These are phyloP conservation scores for Fraxinus sp. DNA, from an alignment of 305 asterid genomes.

Conservation along the genomic window DNA sequence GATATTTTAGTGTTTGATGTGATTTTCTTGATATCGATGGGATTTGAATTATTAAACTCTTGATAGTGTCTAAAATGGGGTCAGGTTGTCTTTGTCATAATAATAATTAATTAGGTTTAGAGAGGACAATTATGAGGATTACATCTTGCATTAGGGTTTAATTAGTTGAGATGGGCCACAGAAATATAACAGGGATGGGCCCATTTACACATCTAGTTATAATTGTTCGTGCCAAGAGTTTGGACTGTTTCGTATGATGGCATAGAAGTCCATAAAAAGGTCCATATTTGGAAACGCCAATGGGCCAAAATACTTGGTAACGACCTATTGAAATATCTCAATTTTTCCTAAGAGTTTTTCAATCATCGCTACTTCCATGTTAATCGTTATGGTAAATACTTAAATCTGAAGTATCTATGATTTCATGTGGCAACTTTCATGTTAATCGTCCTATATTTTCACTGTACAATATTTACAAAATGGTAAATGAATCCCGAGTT, in stretches of 20 bases:
- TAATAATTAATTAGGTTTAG: not conserved
- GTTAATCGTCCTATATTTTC: not conserved
- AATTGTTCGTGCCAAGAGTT: not conserved
- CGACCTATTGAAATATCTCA: not conserved
- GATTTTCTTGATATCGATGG: conserved; percentile 4
- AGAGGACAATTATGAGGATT: not conserved
- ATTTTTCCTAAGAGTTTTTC: not conserved
- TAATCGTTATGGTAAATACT: not conserved
- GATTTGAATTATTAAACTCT: not conserved
- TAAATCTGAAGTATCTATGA: not conserved
- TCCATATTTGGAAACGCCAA: not conserved
- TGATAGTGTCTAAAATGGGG: not conserved
- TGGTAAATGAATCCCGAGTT: not conserved
- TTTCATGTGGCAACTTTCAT: not conserved
- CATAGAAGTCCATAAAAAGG: not conserved
- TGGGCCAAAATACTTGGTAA: not conserved
- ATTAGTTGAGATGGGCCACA: not conserved
- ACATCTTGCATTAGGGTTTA: not conserved
- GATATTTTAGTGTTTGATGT: not conserved
- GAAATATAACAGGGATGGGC: not conserved
- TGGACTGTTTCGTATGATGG: not conserved
- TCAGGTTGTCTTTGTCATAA: not conserved
- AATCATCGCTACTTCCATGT: not conserved
- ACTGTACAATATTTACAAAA: not conserved
- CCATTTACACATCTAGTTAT: not conserved